Conservation (phyloP, 2,329 filamentous ascomycete genomes). For the Tolypocladium tropicale region DNA sequence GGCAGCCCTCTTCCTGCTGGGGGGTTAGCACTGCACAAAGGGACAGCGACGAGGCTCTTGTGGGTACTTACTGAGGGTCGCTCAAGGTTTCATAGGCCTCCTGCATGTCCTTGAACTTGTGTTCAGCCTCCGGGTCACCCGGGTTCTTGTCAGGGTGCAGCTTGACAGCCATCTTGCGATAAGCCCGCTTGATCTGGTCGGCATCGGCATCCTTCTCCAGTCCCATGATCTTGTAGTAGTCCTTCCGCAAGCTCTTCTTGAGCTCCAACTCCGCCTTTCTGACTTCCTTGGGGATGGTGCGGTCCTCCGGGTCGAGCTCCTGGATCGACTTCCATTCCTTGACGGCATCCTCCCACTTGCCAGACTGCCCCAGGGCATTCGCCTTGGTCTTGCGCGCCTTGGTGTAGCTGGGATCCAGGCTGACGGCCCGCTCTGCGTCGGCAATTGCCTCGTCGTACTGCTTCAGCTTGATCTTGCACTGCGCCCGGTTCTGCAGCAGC, state of each 20-base stretch:
- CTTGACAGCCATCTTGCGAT: slow-evolving; percentile 86
- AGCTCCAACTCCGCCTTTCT: slow-evolving; percentile 86
- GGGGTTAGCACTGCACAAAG: slow-evolving; percentile 21
- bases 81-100: slow-evolving; percentile 95
- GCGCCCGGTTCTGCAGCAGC: slow-evolving; percentile 84
- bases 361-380: slow-evolving; percentile 75
- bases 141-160: slow-evolving; percentile 98
- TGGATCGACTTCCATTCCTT: slow-evolving; percentile 80
- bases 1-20: slow-evolving; percentile 64
- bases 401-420: slow-evolving; percentile 71
- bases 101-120: slow-evolving; percentile 94
- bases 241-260: slow-evolving; percentile 95
- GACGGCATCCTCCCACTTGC: slow-evolving; percentile 86
- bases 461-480: slow-evolving; percentile 76
- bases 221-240: slow-evolving; percentile 96
- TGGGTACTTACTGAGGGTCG: slow-evolving; percentile 68
- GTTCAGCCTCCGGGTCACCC: slow-evolving; percentile 71
- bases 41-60: neutral
- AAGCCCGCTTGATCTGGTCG: slow-evolving; percentile 87
- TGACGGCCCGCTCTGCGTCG: slow-evolving; percentile 77
- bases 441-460: slow-evolving; percentile 70
- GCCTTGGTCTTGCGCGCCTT: slow-evolving; percentile 94
- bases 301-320: slow-evolving; percentile 75
- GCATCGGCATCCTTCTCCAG: slow-evolving; percentile 79
- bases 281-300: slow-evolving; percentile 71